Evolutionary conservation across 805 yeast species (phyloP).

Genomic region (Ogataea saltuana): DNA sequence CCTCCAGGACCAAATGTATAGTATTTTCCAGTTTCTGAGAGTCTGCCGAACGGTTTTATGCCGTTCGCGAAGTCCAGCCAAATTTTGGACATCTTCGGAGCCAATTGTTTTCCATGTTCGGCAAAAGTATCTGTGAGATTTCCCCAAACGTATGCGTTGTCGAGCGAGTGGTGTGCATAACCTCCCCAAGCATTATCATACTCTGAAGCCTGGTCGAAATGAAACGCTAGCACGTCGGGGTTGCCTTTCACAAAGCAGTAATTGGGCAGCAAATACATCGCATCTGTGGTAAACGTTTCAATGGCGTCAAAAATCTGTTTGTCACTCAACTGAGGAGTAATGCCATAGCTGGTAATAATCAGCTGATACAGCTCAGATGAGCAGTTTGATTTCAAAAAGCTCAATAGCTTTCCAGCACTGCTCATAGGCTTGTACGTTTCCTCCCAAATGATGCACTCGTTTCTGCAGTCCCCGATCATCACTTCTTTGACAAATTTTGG

Average conservation of each 20-base stretch:
- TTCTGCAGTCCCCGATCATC: slow-evolving; percentile 14
- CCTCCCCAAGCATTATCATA: slow-evolving; percentile 13
- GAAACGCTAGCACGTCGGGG: slow-evolving; percentile 10
- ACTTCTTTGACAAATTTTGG: slow-evolving; percentile 13
- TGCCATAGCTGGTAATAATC: slow-evolving; percentile 3
- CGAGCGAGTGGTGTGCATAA: slow-evolving; percentile 21
- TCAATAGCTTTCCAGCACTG: slow-evolving; percentile 3
- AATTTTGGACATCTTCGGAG: slow-evolving; percentile 10
- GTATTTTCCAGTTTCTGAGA: slow-evolving; percentile 3
- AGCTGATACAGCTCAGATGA: slow-evolving; percentile 6
- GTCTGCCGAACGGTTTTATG: slow-evolving; percentile 2
- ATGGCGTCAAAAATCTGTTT: slow-evolving; percentile 2
- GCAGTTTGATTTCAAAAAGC: slow-evolving; percentile 1
- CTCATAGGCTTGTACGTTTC: slow-evolving; percentile 9
- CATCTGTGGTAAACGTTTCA: slow-evolving; percentile 9
- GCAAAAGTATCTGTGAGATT: slow-evolving; percentile 10
- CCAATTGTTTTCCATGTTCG: slow-evolving; percentile 7
- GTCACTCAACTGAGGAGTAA: not conserved
- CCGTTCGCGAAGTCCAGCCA: slow-evolving; percentile 15
- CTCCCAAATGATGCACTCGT: slow-evolving; percentile 16
- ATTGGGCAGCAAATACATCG: slow-evolving; percentile 9
- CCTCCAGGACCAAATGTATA: slow-evolving; percentile 14
- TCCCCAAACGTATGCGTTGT: slow-evolving; percentile 20
- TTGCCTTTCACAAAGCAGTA: slow-evolving; percentile 6
- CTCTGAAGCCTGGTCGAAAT: slow-evolving; percentile 18